Conservation (phyloP, 495 filamentous ascomycete species). For the Hamigera avellanea region DNA sequence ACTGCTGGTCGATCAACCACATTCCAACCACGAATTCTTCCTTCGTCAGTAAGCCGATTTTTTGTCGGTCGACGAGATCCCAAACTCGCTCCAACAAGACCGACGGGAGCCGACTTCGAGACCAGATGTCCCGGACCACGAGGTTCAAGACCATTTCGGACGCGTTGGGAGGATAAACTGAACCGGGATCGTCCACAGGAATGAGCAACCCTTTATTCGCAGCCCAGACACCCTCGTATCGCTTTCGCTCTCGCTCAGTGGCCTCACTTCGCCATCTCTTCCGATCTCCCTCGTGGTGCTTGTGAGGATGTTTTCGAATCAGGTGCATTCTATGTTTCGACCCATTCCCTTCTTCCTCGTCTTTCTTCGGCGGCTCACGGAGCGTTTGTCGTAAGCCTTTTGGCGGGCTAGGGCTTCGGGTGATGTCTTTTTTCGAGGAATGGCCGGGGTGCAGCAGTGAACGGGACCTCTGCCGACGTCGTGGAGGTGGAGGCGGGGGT, state of each 20-base stretch:
- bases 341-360: slow-evolving; percentile 42
- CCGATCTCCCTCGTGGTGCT: slow-evolving; percentile 79
- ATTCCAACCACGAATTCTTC: slow-evolving; percentile 91
- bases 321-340: slow-evolving; percentile 34
- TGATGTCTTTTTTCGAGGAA: slow-evolving; percentile 20
- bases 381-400: slow-evolving; percentile 62
- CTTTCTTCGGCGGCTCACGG: slow-evolving; percentile 46
- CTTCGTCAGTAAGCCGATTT: slow-evolving; percentile 48
- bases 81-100: slow-evolving; percentile 70
- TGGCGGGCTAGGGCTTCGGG: slow-evolving; percentile 43
- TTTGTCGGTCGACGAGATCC: slow-evolving; percentile 63
- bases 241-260: slow-evolving; percentile 64
- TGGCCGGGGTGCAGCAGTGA: slow-evolving; percentile 28
- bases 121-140: slow-evolving; percentile 80
- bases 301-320: slow-evolving; percentile 61
- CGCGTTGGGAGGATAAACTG: slow-evolving; percentile 13
- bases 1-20: slow-evolving; percentile 87
- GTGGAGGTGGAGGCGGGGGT: slow-evolving; percentile 31
- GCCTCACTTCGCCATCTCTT: slow-evolving; percentile 75
- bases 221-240: slow-evolving; percentile 97
- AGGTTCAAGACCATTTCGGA: slow-evolving; percentile 59
- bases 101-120: slow-evolving; percentile 55
- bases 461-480: slow-evolving; percentile 32
- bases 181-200: slow-evolving; percentile 1
- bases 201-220: slow-evolving; percentile 70